Percentiles rank a stretch among this genome's conserved stretches.
Conservation (phyloP, 2,329 filamentous ascomycete genomes). For the Microcyclospora pomicola region DNA sequence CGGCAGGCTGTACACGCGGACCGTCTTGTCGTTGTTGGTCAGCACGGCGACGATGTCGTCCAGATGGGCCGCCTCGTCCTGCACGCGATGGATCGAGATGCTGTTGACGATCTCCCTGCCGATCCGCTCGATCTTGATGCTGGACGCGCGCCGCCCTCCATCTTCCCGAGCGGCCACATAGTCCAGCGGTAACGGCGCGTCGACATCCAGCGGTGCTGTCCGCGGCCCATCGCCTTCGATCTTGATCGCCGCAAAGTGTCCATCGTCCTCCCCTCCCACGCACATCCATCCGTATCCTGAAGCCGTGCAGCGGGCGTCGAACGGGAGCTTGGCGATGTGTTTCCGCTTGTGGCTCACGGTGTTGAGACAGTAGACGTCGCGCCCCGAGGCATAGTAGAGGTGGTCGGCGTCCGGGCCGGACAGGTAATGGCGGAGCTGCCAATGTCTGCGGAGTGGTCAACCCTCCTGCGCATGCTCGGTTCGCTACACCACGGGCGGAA, state of each 20-base stretch:
- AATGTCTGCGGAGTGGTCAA: conserved; percentile 44
- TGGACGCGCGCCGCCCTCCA: conserved; percentile 32
- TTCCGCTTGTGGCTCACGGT: conserved; percentile 55
- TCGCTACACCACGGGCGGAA: conserved; percentile 11
- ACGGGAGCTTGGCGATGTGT: conserved; percentile 55
- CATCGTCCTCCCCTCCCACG: conserved; percentile 69
- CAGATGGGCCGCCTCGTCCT: conserved; percentile 35
- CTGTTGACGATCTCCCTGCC: conserved; percentile 54
- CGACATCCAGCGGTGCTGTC: conserved; percentile 34
- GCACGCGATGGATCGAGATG: conserved; percentile 47
- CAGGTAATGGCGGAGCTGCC: conserved; percentile 81
- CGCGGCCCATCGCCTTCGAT: conserved; percentile 30
- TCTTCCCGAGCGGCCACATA: conserved; percentile 5
- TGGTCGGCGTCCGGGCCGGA: conserved; percentile 62
- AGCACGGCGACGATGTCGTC: conserved; percentile 54
- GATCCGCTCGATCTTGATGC: conserved; percentile 43
- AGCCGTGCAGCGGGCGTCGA: conserved; percentile 69
- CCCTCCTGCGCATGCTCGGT: conserved; percentile 21
- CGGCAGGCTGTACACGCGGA: conserved; percentile 66
- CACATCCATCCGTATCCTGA: conserved; percentile 79
- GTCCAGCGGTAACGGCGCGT: conserved; percentile 43
- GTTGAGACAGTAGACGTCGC: conserved; percentile 48
- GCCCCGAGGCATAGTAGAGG: conserved; percentile 72
- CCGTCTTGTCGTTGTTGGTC: conserved; percentile 82
- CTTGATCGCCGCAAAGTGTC: conserved; percentile 72